Conservation (phyloP, 139 green algal species). For the Micractinium sp. region DNA sequence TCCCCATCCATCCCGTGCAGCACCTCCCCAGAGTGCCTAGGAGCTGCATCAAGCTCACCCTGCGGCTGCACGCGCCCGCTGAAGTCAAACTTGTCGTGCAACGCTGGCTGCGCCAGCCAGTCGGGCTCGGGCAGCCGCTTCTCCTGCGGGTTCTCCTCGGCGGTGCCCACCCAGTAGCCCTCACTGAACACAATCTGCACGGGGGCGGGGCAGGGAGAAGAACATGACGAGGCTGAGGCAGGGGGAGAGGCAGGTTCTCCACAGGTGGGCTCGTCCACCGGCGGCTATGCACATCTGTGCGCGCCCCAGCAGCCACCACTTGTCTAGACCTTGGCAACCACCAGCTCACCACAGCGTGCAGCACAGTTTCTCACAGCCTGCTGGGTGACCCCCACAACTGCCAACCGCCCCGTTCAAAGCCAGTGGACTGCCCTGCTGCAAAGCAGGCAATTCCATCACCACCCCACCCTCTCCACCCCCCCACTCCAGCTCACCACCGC, state of each 20-base stretch:
- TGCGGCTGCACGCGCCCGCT: not conserved
- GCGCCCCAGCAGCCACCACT: too few relatives aligned
- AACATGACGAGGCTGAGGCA: too few relatives aligned
- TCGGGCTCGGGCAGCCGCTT: slow-evolving; percentile 72
- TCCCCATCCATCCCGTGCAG: too few relatives aligned
- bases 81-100: slow-evolving; percentile 34
- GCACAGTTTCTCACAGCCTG: not conserved
- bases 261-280: not conserved
- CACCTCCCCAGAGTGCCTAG: too few relatives aligned
- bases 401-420: too few relatives aligned
- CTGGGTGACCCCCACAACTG: too few relatives aligned
- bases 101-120: slow-evolving; percentile 38
- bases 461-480: not conserved
- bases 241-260: not conserved
- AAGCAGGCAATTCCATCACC: too few relatives aligned
- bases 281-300: not conserved
- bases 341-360: not conserved
- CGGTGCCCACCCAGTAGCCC: slow-evolving; percentile 78
- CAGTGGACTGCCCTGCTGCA: too few relatives aligned
- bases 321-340: too few relatives aligned
- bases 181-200: slow-evolving; percentile 84
- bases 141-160: slow-evolving; percentile 86
- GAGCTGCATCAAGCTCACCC: not conserved
- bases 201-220: too few relatives aligned
- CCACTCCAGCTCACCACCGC: slow-evolving; percentile 73